Base-by-base conservation (phyloP, 345 rosid genomes). In the Euphorbia peplus region DNA sequence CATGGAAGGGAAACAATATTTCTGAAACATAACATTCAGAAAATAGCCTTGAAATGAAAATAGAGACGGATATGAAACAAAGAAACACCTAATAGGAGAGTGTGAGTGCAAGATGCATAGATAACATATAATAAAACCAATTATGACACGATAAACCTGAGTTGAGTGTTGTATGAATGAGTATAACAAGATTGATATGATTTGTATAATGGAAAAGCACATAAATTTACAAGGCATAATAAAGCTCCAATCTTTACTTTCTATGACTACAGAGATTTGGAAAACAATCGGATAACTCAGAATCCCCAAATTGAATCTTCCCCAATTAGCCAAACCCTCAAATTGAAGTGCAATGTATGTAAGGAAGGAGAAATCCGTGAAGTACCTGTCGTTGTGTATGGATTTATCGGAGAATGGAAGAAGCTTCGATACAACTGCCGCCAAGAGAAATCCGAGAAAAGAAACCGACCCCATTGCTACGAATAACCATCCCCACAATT, bases 311-410 rank as follows among this genome's bases (percentile, higher is more conserved):
- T 19, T 58, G 16, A 3, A 30, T 16, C 22, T 30, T 57, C 21
- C 61, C n/a, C 51, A 50, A 3, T 50, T 50, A 50, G 19, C 24
- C 21, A 50, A 18, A 0, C 22, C 24, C 54, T 6, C 28, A 50
- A 50, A 50, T 25, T 26, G 1, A 7, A 57, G 15, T 18, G 12
- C 28, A 57, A 5, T 18, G 13, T 18, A 5, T 18, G 13, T 18
- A 30, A 11, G 24, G 44, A 3, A 16, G 11, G 19, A 39, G 29
- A 4, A 62, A 29, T 42, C 3, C 52, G 10, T 30, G 41, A 50
- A 56, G 46, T 51, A 86, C 89, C 84, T 76, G 78, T 88, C 93
- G 15, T 80, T 81, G 73, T 80, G 89, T 28, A 86, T 56, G 58
- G 86, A 83, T 1, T 77, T 76, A 56, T 66, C 67, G 3, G 82